Base-by-base conservation (phyloP, 139 green algal species). In the Haematococcus sp. region DNA sequence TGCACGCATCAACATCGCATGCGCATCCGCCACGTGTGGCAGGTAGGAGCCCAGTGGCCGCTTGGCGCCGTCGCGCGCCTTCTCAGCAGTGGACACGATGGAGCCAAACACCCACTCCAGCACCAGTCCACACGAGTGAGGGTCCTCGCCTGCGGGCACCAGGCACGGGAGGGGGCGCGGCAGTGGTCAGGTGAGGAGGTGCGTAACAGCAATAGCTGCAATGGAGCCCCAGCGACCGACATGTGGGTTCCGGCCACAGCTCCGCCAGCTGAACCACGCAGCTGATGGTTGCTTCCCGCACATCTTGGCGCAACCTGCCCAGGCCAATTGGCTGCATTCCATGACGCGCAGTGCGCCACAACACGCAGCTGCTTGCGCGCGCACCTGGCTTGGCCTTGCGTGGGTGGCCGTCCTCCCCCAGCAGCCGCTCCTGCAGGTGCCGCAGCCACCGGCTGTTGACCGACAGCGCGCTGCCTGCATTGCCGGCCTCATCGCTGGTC, bases 41-140 rank as follows among this genome's bases (percentile, higher is more conserved):
- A 80, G 55, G 46, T 71, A 67, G 35, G 70, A 51, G n/a, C 83
- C 82, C 35, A 94, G 73, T 23, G 63, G 23, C 4, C 88, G 81
- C 67, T 93, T 93, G 22, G 92, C 89, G 15, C 87, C 88, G 56
- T 95, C 92, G 0, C 91, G 78, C 1, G 87, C 87, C 75, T 97
- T 97, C 75, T 97, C 92, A 9, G 91, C 91, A 0, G 90, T 95
- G 40, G 81, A 91, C n/a, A 96, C 91, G 56, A 97, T 95, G 59
- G 79, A 91, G 70, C 92, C 92, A 60, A 91, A 97, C 54, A 97
- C 88, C 90, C 91, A 97, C 79, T 97, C 91, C 76, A 97, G 84
- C 52, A 94, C 88, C 25, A 97, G 85, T 20, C 91, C 91, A 71
- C 85, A 80, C 58, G 54, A 63, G 74, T 79, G 66, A 0, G 81